These are phyloP conservation scores for Saccharomyces hybrid DNA, from an alignment of 1,139 yeast genomes.

Conservation along the genomic window DNA sequence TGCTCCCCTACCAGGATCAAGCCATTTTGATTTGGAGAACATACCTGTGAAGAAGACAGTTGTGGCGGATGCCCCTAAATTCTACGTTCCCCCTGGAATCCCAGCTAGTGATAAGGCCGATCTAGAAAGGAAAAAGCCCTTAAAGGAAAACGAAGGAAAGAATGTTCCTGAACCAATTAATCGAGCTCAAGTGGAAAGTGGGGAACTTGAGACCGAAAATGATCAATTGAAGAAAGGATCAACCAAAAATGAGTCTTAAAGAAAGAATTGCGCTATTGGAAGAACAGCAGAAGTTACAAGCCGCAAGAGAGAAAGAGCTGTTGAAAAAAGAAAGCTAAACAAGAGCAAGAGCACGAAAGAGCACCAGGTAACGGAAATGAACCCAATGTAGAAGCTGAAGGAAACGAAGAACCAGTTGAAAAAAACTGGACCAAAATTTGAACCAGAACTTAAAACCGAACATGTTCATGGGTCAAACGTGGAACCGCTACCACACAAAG, in stretches of 20 bases:
- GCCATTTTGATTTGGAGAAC: background rate
- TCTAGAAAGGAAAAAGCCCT: background rate
- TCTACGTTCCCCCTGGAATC: constrained; percentile 13
- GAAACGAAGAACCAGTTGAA: background rate
- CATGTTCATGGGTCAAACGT: background rate
- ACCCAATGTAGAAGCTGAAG: constrained; percentile 20
- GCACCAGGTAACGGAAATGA: constrained; percentile 14
- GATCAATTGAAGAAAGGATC: constrained; percentile 37
- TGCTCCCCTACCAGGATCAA: constrained; percentile 11
- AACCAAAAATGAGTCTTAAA: constrained; percentile 72
- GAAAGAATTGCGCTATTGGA: constrained; percentile 83
- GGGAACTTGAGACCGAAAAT: constrained; percentile 16
- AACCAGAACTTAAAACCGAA: background rate
- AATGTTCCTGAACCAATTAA: constrained; percentile 19
- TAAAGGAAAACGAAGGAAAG: constrained; percentile 1
- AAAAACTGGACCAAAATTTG: background rate
- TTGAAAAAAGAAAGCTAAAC: constrained; percentile 50
- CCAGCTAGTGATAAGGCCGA: constrained; percentile 5
- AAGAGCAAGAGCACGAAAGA: constrained; percentile 40
- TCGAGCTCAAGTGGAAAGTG: constrained; percentile 13
- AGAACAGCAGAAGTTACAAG: constrained; percentile 73
- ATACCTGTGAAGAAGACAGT: constrained; percentile 12
- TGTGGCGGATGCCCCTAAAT: constrained; percentile 15
- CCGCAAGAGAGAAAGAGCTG: constrained; percentile 63
- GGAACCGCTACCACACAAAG: background rate